Conservation (phyloP, 2,329 filamentous ascomycete genomes). For the Aspergillus fructus region DNA sequence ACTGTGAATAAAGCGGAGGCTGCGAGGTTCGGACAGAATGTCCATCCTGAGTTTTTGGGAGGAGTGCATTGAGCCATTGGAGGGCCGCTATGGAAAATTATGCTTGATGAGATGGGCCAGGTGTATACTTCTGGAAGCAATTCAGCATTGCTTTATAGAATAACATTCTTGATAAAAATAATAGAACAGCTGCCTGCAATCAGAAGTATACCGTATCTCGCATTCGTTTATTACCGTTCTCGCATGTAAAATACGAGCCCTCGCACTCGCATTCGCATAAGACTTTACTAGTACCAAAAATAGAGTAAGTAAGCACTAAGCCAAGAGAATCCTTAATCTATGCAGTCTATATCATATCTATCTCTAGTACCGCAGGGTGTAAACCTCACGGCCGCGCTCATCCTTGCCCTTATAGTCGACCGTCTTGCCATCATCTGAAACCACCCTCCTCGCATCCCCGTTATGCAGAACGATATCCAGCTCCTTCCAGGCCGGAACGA, state of each 20-base stretch:
- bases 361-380: slow-evolving; percentile 27
- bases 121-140: no score
- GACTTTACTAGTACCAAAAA: background rate
- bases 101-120: no score
- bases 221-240: background rate
- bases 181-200: background rate
- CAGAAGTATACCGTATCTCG: background rate
- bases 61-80: background rate
- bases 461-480: slow-evolving; percentile 52
- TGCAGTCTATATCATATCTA: no score
- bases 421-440: slow-evolving; percentile 30
- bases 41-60: background rate
- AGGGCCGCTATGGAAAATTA: no score
- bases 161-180: background rate
- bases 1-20: background rate
- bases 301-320: no score
- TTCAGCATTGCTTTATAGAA: background rate
- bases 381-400: slow-evolving; percentile 28
- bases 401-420: slow-evolving; percentile 31
- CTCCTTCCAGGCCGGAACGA: slow-evolving; percentile 51
- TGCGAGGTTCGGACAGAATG: background rate
- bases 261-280: background rate
- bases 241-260: background rate
- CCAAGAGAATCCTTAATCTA: no score
- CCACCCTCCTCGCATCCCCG: slow-evolving; percentile 48